Evolutionary conservation across 768 basidiomycete genomes (phyloP).

Genomic region (Suillus spraguei): DNA sequence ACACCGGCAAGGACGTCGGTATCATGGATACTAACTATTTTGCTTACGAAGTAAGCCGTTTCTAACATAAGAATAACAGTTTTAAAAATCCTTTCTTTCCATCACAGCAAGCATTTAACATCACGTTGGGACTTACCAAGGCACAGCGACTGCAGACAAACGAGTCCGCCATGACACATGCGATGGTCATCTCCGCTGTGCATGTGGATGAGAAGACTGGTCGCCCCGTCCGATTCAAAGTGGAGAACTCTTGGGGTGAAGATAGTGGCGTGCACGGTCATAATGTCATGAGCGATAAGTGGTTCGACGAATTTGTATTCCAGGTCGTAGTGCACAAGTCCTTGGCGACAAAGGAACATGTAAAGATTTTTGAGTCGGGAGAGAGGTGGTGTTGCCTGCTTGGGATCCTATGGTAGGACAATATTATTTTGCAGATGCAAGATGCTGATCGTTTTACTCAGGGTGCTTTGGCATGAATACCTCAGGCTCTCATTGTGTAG

Average conservation of each 20-base stretch:
- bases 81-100: background rate
- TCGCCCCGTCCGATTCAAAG: conserved; percentile 87
- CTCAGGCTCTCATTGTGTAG: conserved; percentile 40
- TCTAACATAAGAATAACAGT: background rate
- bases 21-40: conserved; percentile 88
- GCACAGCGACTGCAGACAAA: conserved; percentile 80
- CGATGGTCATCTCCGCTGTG: conserved; percentile 85
- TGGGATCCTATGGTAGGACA: conserved; percentile 67
- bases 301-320: conserved; percentile 96
- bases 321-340: conserved; percentile 89
- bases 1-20: conserved; percentile 54
- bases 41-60: conserved; percentile 68
- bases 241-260: conserved; percentile 96
- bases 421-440: background rate
- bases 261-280: conserved; percentile 79
- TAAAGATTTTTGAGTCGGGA: conserved; percentile 74
- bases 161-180: conserved; percentile 94
- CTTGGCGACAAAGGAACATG: conserved; percentile 79
- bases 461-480: conserved; percentile 17
- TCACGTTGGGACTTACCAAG: conserved; percentile 79
- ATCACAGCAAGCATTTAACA: conserved; percentile 76
- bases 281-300: conserved; percentile 88
- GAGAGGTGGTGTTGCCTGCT: conserved; percentile 71
- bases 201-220: conserved; percentile 75
- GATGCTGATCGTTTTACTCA: conserved; percentile 3